Base-by-base conservation (phyloP, 352 stramenopile species). In the Albugo laibachii region DNA sequence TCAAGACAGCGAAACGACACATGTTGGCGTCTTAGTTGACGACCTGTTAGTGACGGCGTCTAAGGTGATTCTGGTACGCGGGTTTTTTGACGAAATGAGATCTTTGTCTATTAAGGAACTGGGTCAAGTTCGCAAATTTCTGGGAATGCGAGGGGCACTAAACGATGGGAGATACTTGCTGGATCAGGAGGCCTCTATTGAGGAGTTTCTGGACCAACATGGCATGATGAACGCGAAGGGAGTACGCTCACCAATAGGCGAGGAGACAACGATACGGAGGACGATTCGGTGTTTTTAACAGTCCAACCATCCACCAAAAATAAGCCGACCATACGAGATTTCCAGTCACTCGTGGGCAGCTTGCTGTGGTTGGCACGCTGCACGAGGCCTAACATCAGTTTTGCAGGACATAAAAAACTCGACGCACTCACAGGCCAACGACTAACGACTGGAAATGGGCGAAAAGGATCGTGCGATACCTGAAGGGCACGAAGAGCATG, bases 341-440 rank as follows among this genome's bases (percentile, higher is more conserved):
- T 71, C 16, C 57, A 61, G 53, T 65, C 59, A 0, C 14, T 75
- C 2, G 53, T 67, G 0, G 59, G 57, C 0, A 66, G 50, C n/a
- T 47, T 66, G 13, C 15, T 65, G 5, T 67, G 58, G 59, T 15
- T 66, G 0, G 21, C 58, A 1, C 19, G 55, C 0, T 67, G 53
- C 45, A 67, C 54, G 0, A 16, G 58, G 3, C 56, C 62, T 0
- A 48, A 63, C 47, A 63, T 61, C 19, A 16, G 50, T 0, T 65
- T 56, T 39, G 58, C 48, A 0, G 54, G 63, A 11, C n/a, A n/a
- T n/a, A n/a, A n/a, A n/a, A n/a, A n/a, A n/a, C n/a, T n/a, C n/a
- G n/a, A n/a, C 44, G 20, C 0, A 21, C 44, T 2, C 61, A 66
- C 31, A 39, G 41, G 13, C 56, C 50, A 0, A 49, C 36, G 0